A percentile compares a stretch with the other conserved stretches of the same genome.
Conservation (phyloP, 257 asterid genomes). For the Craterostigma plantagineum region DNA sequence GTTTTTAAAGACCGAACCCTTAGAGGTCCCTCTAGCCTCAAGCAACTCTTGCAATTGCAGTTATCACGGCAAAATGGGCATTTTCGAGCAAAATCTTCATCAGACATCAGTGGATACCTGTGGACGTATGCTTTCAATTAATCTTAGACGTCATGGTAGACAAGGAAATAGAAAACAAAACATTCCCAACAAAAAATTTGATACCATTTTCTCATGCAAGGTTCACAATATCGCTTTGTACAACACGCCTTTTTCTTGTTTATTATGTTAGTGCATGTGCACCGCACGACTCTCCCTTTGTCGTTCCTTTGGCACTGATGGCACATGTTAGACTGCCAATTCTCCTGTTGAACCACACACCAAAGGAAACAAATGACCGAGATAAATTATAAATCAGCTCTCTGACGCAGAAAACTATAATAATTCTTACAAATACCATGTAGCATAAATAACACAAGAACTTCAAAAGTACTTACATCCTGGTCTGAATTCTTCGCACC, state of each 20-base stretch:
- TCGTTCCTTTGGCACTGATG: constrained; percentile 91
- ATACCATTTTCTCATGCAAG: constrained; percentile 69
- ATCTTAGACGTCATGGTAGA: too few species aligned
- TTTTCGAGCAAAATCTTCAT: constrained; percentile 49
- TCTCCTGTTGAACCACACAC: too few species aligned
- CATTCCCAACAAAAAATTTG: not conserved
- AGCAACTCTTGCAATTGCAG: constrained; percentile 88
- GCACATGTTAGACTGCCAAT: constrained; percentile 15
- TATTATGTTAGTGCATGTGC: constrained; percentile 25
- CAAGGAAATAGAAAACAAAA: not conserved
- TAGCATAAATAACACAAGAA: too few species aligned
- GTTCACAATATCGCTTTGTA: constrained; percentile 47
- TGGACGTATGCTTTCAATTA: constrained; percentile 2
- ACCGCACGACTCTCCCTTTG: constrained; percentile 66
- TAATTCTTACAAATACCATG: too few species aligned
- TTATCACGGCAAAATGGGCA: constrained; percentile 71
- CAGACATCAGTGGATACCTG: constrained; percentile 71
- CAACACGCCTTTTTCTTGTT: constrained; percentile 2
- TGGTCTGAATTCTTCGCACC: too few species aligned
- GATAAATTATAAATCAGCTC: too few species aligned
- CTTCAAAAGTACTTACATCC: too few species aligned
- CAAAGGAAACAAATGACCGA: too few species aligned
- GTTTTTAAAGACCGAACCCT: constrained; percentile 34
- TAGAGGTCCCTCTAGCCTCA: constrained; percentile 38
- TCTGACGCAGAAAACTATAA: too few species aligned